Evolutionary conservation across 805 yeast genomes (phyloP).

Genomic region (Kregervanrija fluxuum): DNA sequence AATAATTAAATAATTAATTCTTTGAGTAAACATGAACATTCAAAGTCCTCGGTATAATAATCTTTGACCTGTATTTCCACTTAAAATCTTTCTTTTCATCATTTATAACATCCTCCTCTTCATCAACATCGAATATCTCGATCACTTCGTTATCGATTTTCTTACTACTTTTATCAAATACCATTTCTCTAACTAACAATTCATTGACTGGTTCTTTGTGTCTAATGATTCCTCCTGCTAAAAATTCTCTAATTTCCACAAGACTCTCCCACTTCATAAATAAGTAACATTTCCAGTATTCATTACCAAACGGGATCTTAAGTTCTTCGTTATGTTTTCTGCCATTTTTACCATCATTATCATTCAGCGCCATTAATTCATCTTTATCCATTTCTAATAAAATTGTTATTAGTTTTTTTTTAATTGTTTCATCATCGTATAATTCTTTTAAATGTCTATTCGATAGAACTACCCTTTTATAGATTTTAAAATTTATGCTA

Average conservation of each 20-base stretch:
- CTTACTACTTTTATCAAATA: conserved; percentile 1
- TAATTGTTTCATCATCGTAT: conserved; percentile 11
- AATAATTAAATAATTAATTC: not conserved
- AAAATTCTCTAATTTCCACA: conserved; percentile 4
- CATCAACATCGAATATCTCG: conserved; percentile 2
- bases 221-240: not conserved
- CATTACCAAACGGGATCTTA: conserved; percentile 16
- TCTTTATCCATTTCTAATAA: conserved; percentile 17
- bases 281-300: conserved; percentile 20
- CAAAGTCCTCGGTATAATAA: conserved; percentile 15
- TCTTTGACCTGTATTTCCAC: conserved; percentile 14
- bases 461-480: conserved; percentile 18
- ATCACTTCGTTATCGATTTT: not conserved
- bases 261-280: conserved; percentile 11
- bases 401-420: conserved; percentile 12
- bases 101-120: conserved; percentile 2
- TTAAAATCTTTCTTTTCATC: conserved; percentile 12
- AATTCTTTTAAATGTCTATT: conserved; percentile 18
- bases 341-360: conserved; percentile 1
- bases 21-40: conserved; percentile 21
- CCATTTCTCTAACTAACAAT: conserved; percentile 14
- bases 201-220: conserved; percentile 9
- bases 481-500: conserved; percentile 14
- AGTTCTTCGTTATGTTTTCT: conserved; percentile 5
- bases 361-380: conserved; percentile 9